Percentiles rank a stretch among this genome's conserved stretches.
These are phyloP conservation scores for Cornus kousa DNA, from an alignment of 148 eudicot genomes.

Conservation along the genomic window DNA sequence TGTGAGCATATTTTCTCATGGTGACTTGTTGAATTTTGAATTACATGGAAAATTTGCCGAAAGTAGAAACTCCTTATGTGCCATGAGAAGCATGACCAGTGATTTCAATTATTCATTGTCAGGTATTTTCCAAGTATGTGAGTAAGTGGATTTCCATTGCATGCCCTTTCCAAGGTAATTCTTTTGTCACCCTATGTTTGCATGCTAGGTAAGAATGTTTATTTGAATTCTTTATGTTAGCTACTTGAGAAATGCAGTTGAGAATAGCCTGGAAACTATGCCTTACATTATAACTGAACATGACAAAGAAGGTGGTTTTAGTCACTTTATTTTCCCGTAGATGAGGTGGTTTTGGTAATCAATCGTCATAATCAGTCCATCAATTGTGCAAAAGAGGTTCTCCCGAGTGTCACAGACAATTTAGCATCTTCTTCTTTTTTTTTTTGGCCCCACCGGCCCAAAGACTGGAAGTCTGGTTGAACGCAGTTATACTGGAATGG, in stretches of 20 bases:
- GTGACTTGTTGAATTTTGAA: conserved; percentile 13
- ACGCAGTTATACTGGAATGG: background rate
- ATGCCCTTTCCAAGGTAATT: conserved; percentile 92
- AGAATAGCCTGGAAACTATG: background rate
- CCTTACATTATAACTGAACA: background rate
- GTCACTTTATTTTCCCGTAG: background rate
- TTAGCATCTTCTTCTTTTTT: background rate
- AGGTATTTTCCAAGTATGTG: conserved; percentile 82
- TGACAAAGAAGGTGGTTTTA: background rate
- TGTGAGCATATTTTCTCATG: conserved; percentile 41
- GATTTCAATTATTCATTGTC: conserved; percentile 19
- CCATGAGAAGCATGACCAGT: conserved; percentile 7
- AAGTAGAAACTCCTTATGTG: background rate
- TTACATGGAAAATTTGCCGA: background rate
- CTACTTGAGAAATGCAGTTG: background rate
- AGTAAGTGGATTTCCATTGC: conserved; percentile 93
- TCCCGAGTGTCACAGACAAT: background rate
- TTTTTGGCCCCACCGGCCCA: background rate
- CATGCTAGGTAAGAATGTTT: background rate
- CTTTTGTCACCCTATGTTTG: conserved; percentile 10
- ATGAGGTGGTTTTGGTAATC: background rate
- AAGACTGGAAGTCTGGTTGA: background rate
- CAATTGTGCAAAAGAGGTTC: background rate
- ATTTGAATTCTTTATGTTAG: background rate
- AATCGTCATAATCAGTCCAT: background rate